Evolutionary conservation across 352 stramenopile genomes (phyloP), one percentile per base, ranked within the genome.

Genomic region (Phytopythium delawarense): DNA sequence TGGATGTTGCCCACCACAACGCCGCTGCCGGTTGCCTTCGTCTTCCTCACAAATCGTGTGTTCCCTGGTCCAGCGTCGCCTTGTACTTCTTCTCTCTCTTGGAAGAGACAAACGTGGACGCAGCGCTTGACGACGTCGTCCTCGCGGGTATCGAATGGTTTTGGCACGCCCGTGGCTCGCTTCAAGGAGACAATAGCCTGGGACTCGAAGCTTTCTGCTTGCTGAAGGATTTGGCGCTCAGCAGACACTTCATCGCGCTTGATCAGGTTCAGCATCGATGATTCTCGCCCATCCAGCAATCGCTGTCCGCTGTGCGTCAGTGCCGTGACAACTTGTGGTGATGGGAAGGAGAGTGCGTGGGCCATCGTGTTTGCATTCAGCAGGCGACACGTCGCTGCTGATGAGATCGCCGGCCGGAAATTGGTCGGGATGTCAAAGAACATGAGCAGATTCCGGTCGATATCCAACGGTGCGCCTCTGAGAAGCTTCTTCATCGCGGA

Each of bases 121-220:
- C 80, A 91, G 0, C 84, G 80, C 63, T 88, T 90, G 15, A 92
- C 63, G 7, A 94, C 84, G 28, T 94, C 84, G 15, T 85, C 75
- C 67, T 92, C 80, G 40, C 84, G 70, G 6, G 77, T 87, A 62
- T 94, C 84, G 49, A 91, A 93, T 11, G 82, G 84, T 35, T 88
- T 89, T 13, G 81, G 84, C 0, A 93, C 76, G 7, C 84, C 84
- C 0, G 74, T 78, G 11, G 84, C 84, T 44, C 76, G 71, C 42
- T 93, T 93, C 5, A 93, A 44, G 4, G 81, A 93, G n/a, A 89
- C 77, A 30, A 93, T 82, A 8, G 84, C 84, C 52, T 93, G 81
- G 0, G 70, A 70, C 64, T 89, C 68, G 30, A 72, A 61, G 20
- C 59, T 68, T 34, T 93, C 84, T 2, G 72, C 81, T 69, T 88